A percentile compares a stretch with the other conserved stretches of the same genome.
These are phyloP conservation scores for Chalciporus chontae DNA, from an alignment of 768 basidiomycete species.

Conservation along the genomic window DNA sequence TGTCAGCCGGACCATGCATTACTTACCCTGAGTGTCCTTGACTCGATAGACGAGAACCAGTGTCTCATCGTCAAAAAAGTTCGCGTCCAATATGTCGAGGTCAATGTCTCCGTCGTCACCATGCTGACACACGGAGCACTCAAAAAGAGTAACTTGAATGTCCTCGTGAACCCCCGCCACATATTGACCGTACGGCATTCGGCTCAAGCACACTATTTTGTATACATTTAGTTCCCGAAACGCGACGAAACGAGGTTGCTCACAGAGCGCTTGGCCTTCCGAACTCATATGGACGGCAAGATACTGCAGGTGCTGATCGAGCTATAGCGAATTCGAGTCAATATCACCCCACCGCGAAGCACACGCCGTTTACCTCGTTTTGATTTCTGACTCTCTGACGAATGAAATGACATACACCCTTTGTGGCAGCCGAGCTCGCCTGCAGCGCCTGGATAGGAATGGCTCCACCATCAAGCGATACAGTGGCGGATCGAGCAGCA, in stretches of 20 bases:
- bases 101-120: slow-evolving; percentile 30
- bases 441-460: slow-evolving; percentile 29
- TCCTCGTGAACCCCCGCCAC: slow-evolving; percentile 36
- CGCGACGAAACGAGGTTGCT: slow-evolving; percentile 31
- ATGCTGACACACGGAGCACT: slow-evolving; percentile 40
- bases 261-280: slow-evolving; percentile 43
- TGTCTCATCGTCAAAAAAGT: slow-evolving; percentile 77
- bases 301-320: slow-evolving; percentile 48
- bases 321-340: slow-evolving; percentile 33
- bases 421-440: slow-evolving; percentile 30
- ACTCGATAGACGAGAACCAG: slow-evolving; percentile 62
- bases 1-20: slow-evolving; percentile 16
- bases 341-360: slow-evolving; percentile 21
- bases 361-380: slow-evolving; percentile 46
- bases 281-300: slow-evolving; percentile 45
- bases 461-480: slow-evolving; percentile 32
- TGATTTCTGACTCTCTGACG: slow-evolving; percentile 50
- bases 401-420: slow-evolving; percentile 34
- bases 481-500: slow-evolving; percentile 55
- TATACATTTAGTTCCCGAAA: slow-evolving; percentile 32
- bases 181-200: slow-evolving; percentile 46
- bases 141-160: slow-evolving; percentile 47
- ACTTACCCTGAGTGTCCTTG: slow-evolving; percentile 47
- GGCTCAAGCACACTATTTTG: slow-evolving; percentile 54
- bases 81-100: slow-evolving; percentile 58